Evolutionary conservation across 306 rosid genomes (phyloP), one percentile per base, ranked within the genome.

Genomic region (Citrullus amarus): DNA sequence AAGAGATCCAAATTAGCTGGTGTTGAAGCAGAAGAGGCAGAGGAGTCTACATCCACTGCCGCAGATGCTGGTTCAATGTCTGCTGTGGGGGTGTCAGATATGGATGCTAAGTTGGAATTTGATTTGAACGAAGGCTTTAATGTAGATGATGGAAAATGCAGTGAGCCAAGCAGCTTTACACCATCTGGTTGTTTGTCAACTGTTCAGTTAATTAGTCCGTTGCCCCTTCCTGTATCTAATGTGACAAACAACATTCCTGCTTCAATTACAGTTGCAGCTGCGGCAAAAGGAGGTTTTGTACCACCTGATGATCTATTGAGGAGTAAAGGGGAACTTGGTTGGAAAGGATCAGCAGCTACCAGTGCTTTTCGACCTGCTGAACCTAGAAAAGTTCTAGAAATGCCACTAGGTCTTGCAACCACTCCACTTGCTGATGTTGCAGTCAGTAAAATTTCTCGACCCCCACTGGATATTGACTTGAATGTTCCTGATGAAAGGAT

Each of bases 351-450:
- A 6, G 92, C 94, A 8, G 91, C 94, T 56, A 91, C 94, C n/a
- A 91, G 97, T 78, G 97, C 97, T 71, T 91, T 91, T 69, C 89
- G 97, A 65, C 97, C 94, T 4, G 94, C 97, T 10, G 97, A 91
- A 67, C 97, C 94, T 56, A 88, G 97, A 83, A 91, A 90, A 82
- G 61, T 54, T 71, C 25, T 65, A 44, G 94, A 88, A 68, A 71
- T 81, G 72, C 80, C 83, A 3, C 76, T 62, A 60, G 85, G 84
- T 74, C 44, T 80, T 11, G 22, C 70, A 61, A 60, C 66, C n/a
- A 73, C 77, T 43, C 46, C 80, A 30, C 72, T 60, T 16, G 74
- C 81, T 48, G 81, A 82, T 53, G 66, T 84, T 48, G 59, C 82
- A 67, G 50, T 79, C 57, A 80, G 81, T 70, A 90, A 78, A 80